Base-by-base conservation (phyloP, 148 eudicot species). In the Vaccinium vitisidaea region DNA sequence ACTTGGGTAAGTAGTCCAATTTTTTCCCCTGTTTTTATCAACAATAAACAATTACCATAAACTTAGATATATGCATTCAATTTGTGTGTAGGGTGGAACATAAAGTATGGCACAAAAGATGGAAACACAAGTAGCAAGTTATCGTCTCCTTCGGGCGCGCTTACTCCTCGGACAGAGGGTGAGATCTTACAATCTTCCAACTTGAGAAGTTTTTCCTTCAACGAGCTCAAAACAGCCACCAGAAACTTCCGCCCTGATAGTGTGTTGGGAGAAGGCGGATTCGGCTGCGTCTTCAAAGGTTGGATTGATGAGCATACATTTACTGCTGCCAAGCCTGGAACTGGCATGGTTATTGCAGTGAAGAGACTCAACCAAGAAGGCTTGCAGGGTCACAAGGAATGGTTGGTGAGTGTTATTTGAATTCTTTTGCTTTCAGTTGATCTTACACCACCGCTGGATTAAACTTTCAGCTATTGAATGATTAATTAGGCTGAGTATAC, bases 221-320 rank as follows among this genome's bases (percentile, higher is more conserved):
- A 85, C 73, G 97, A 92, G 59, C 92, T 95, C 12, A 87, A 70
- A 65, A 84, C 74, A 27, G 93, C 97, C 58, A 95, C 98, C 18
- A 86, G 94, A 79, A 92, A 93, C 83, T 95, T 95, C 81, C 91
- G 97, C 3, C 98, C 98, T 9, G 98, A 94, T 88, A 95, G 96
- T 83, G 88, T 94, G 84, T 84, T 95, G 36, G 98, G 98, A 73
- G 98, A 92, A 88, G 98, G 98, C 27, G 98, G 98, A 73, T 95
- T 95, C 80, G 98, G 98, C 19, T 87, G 92, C 76, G 98, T 95
- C 4, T 93, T 87, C 85, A 95, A 92, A 65, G 98, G 98, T 14
- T 95, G 98, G 98, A 88, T 95, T 54, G 97, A 95, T 90, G 94
- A 93, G 86, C 63, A 92, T 18, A 87, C 98, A 5, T 86, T 90